Percentiles rank a stretch among this genome's conserved stretches.
Evolutionary conservation across 257 asterid genomes (phyloP).

Genomic region (Perilla frutescens): DNA sequence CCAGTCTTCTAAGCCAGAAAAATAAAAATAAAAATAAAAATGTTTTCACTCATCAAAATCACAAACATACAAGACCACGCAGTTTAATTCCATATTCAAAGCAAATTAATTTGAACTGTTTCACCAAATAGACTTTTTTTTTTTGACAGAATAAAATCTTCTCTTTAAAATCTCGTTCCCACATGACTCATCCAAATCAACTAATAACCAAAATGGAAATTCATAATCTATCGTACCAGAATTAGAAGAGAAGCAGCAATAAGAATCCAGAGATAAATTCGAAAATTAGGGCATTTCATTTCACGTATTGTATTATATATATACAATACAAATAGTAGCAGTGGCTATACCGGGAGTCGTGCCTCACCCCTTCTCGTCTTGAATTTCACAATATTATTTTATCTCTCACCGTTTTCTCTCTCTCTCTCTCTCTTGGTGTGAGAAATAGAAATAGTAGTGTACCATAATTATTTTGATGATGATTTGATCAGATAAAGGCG

Average conservation of each 20-base stretch:
- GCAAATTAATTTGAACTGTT: too few species aligned
- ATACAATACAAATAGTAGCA: neutral
- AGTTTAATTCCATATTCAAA: conserved; percentile 2
- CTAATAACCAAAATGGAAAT: neutral
- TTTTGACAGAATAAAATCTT: neutral
- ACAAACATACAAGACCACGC: neutral
- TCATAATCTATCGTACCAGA: conserved; percentile 26
- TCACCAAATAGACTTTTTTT: too few species aligned
- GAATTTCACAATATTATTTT: conserved; percentile 48
- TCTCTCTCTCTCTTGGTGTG: conserved; percentile 5
- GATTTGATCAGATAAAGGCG: conserved; percentile 47
- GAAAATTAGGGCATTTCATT: conserved; percentile 23
- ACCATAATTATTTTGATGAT: conserved; percentile 12
- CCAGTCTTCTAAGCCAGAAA: neutral
- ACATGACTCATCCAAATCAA: neutral
- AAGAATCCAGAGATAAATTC: neutral
- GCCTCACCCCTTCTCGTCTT: conserved; percentile 59
- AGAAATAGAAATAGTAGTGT: neutral
- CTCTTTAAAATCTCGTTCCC: neutral
- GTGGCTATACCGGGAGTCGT: conserved; percentile 48
- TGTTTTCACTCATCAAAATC: conserved; percentile 11
- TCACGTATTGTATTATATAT: neutral
- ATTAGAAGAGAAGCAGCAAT: neutral
- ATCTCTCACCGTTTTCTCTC: neutral
- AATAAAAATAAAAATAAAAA: too few species aligned